A percentile compares a stretch with the other conserved stretches of the same genome.
Conservation (phyloP, 2,329 filamentous ascomycete genomes). For the Penicillium rolfsii region DNA sequence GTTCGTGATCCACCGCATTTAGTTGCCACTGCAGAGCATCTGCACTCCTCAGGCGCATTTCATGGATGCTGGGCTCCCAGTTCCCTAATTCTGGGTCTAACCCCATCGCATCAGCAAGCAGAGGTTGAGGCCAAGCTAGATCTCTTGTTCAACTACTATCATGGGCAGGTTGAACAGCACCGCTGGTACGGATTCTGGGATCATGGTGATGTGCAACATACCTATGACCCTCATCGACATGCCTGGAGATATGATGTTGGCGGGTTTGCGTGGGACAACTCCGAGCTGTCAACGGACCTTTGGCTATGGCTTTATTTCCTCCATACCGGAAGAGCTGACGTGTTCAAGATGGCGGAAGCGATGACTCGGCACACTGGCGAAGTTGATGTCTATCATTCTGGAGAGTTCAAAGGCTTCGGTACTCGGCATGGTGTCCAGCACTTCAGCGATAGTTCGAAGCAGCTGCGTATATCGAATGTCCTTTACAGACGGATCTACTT, state of each 20-base stretch:
- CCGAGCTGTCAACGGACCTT: constrained; percentile 64
- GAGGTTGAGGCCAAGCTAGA: constrained; percentile 58
- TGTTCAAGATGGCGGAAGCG: constrained; percentile 63
- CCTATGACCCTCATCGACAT: constrained; percentile 63
- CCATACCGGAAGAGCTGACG: constrained; percentile 59
- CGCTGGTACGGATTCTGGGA: constrained; percentile 68
- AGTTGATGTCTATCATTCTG: constrained; percentile 65
- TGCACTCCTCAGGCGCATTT: constrained; percentile 57
- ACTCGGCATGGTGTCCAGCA: constrained; percentile 67
- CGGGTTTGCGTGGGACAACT: constrained; percentile 68
- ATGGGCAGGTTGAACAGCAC: constrained; percentile 58
- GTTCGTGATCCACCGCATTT: constrained; percentile 59
- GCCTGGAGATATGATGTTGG: constrained; percentile 66
- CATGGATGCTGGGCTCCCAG: constrained; percentile 59
- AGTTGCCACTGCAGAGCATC: constrained; percentile 52
- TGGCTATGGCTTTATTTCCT: constrained; percentile 68
- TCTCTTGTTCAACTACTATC: constrained; percentile 61
- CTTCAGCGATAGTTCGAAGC: constrained; percentile 64
- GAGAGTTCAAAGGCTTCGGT: constrained; percentile 61
- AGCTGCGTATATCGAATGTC: constrained; percentile 59
- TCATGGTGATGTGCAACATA: constrained; percentile 65
- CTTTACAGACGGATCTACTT: constrained; percentile 24
- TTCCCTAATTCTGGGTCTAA: constrained; percentile 29
- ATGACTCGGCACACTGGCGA: constrained; percentile 63
- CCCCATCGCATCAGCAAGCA: constrained; percentile 32